phyloP scores from a whole-genome alignment of 371 early-diverging fungal species.

The Apophysomyces variabilis region DNA sequence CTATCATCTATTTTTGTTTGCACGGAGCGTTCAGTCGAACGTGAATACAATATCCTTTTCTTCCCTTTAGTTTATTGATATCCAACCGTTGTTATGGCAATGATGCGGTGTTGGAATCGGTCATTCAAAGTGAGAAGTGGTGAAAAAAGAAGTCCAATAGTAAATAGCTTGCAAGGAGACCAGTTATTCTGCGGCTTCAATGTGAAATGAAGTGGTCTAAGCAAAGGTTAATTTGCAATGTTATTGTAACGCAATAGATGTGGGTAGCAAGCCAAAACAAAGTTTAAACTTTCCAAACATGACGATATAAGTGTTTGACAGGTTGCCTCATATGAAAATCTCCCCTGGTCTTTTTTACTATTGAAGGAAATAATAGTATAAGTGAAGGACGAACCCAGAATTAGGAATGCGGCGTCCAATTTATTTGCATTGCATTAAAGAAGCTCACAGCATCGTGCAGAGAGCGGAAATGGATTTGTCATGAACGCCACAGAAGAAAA shows the following conservation, averaged over 20 bases:
- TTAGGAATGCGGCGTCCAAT: constrained; percentile 8
- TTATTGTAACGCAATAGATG: neutral
- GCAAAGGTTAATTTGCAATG: neutral
- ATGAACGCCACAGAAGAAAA: neutral
- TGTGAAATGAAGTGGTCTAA: too few species aligned
- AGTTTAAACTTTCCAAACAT: neutral
- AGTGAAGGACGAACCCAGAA: neutral
- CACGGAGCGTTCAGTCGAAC: neutral
- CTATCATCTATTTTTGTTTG: constrained; percentile 2
- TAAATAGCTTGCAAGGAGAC: too few species aligned
- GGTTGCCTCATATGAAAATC: neutral
- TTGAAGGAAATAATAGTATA: neutral
- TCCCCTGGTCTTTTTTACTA: neutral
- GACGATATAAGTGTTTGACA: neutral
- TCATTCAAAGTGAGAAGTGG: too few species aligned
- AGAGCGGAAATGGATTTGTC: neutral
- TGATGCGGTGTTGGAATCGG: too few species aligned
- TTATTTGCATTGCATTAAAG: neutral
- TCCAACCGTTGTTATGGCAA: too few species aligned
- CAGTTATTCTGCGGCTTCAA: too few species aligned
- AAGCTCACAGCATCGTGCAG: neutral
- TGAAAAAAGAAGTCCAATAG: too few species aligned
- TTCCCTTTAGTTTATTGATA: neutral
- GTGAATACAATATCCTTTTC: neutral
- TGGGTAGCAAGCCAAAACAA: neutral